These are phyloP conservation scores for Moesziomyces sp. DNA, from an alignment of 1,284 basidiomycete genomes.

Conservation along the genomic window DNA sequence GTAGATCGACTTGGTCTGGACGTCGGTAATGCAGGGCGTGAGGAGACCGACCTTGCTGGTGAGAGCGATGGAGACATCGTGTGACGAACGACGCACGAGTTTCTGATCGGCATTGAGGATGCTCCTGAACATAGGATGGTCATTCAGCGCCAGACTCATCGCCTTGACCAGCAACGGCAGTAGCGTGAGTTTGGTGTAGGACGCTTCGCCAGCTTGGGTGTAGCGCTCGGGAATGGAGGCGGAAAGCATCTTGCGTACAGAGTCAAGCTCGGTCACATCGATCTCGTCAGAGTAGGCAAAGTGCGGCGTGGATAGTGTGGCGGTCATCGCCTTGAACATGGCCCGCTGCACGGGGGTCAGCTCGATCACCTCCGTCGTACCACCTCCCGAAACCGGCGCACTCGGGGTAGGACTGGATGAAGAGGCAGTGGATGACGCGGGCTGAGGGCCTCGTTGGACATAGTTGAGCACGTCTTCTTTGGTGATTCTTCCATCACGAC, in stretches of 20 bases:
- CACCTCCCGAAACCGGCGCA: neutral
- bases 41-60: conserved; percentile 84
- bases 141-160: conserved; percentile 80
- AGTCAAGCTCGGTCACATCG: conserved; percentile 81
- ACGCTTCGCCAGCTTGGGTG: conserved; percentile 21
- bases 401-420: neutral
- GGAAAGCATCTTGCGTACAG: conserved; percentile 78
- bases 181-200: conserved; percentile 75
- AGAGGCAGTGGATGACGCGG: neutral
- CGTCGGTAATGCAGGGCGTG: conserved; percentile 80
- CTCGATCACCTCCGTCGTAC: conserved; percentile 33
- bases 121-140: conserved; percentile 80
- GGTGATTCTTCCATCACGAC: conserved; percentile 80
- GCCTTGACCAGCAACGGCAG: conserved; percentile 88
- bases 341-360: conserved; percentile 62
- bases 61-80: conserved; percentile 74
- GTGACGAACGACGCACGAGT: conserved; percentile 34
- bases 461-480: conserved; percentile 74
- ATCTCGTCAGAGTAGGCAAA: conserved; percentile 79
- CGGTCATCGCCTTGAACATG: conserved; percentile 68
- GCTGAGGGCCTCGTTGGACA: conserved; percentile 12
- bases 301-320: conserved; percentile 74
- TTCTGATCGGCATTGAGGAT: conserved; percentile 32
- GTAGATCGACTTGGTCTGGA: conserved; percentile 75
- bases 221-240: conserved; percentile 74